Evolutionary conservation across 176 grass and related monocot species (phyloP).

Genomic region (Puya raimondii): DNA sequence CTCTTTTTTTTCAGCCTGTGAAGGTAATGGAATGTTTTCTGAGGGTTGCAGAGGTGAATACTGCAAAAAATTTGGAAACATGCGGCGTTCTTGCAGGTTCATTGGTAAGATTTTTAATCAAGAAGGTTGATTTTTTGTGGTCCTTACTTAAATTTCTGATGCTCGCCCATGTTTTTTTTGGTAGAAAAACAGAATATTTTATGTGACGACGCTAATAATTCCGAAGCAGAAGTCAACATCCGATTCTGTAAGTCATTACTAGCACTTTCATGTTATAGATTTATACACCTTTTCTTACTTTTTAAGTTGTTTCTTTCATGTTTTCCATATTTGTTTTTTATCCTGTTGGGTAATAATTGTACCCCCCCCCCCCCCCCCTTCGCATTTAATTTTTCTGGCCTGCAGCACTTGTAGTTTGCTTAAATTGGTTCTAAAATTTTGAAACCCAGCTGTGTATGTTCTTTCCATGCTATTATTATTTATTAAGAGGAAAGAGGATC

Average conservation of each 20-base stretch:
- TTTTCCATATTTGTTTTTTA: background rate
- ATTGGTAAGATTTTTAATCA: slow-evolving; percentile 44
- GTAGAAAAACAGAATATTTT: slow-evolving; percentile 97
- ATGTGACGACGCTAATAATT: slow-evolving; percentile 85
- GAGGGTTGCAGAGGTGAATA: slow-evolving; percentile 88
- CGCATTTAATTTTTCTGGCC: background rate
- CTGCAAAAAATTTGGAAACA: slow-evolving; percentile 87
- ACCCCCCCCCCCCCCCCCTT: too few species aligned
- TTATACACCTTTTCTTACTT: background rate
- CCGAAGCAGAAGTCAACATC: slow-evolving; percentile 96
- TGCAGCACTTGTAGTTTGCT: too few species aligned
- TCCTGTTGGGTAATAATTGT: background rate
- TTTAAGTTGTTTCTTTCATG: background rate
- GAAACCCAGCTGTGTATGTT: too few species aligned
- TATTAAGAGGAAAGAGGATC: too few species aligned
- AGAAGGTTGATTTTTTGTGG: slow-evolving; percentile 1
- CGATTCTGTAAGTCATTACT: slow-evolving; percentile 66
- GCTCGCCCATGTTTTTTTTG: slow-evolving; percentile 15
- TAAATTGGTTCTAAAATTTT: too few species aligned
- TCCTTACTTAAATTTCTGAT: slow-evolving; percentile 30
- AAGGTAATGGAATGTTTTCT: slow-evolving; percentile 97
- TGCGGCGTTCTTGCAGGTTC: slow-evolving; percentile 98
- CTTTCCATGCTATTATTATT: too few species aligned
- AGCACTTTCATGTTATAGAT: slow-evolving; percentile 17
- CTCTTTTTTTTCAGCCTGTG: slow-evolving; percentile 55